Evolutionary conservation across 2,329 filamentous ascomycete species (phyloP), one percentile per base, ranked within the genome.

Genomic region (Aciculosporium take): DNA sequence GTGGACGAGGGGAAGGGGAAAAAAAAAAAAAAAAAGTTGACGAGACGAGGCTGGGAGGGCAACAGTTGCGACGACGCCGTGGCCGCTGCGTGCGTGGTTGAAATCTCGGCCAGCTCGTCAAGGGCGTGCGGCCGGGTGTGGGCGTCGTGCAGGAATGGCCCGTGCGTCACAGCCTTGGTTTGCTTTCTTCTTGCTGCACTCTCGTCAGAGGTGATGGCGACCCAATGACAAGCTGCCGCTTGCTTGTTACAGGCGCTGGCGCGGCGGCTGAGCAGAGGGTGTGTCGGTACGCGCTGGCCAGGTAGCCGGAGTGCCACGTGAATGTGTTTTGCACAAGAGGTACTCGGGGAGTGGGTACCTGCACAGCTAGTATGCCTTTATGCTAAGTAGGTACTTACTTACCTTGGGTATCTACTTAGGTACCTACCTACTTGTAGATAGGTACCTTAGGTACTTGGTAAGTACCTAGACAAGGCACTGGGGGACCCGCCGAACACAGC

Each of bases 101-200:
- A 47, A 45, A 45, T 45, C 40, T 46, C 42, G 39, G 35, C 42
- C 42, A 42, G 34, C 34, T 37, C n/a, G n/a, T 39, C n/a, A 37
- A 20, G 25, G 21, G 7, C 7, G 18, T 7, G 20, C 4, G 3
- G 20, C n/a, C 5, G 17, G 17, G 7, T 31, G 3, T 39, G 35
- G 29, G 28, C 33, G 25, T 33, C 4, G n/a, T 27, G 40, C 8
- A 24, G 13, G 25, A n/a, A 17, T 48, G 48, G 48, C 41, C 48
- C 37, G 48, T 47, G 48, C 47, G 32, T 27, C 35, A 17, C 34
- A 29, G 27, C 36, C 42, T 40, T 39, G 21, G 40, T 37, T 9
- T 1, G 34, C 4, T 27, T 6, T n/a, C 12, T 12, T 9, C n/a
- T 23, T n/a, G n/a, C 23, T 24, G 33, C 13, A 35, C 7, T 20